Evolutionary conservation across 331 rosid genomes (phyloP).

Genomic region (Prunus yedoensis): DNA sequence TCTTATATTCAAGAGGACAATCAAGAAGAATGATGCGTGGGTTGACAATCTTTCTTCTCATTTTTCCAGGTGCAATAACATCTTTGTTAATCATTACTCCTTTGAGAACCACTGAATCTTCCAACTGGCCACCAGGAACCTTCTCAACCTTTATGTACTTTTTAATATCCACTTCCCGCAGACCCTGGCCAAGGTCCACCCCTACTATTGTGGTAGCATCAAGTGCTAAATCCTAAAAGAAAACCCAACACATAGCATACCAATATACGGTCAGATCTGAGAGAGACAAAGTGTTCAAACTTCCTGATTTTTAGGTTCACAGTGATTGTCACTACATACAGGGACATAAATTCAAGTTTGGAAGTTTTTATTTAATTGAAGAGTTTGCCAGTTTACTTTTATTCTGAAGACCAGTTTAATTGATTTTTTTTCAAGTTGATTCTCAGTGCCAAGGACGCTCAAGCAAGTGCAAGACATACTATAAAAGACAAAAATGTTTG

Average conservation of each 20-base stretch:
- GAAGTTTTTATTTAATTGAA: too few species aligned
- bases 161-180: slow-evolving; percentile 91
- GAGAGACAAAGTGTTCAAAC: not conserved
- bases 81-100: slow-evolving; percentile 96
- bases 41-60: slow-evolving; percentile 90
- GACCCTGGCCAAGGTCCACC: slow-evolving; percentile 89
- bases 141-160: slow-evolving; percentile 97
- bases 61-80: slow-evolving; percentile 91
- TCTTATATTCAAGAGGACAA: slow-evolving; percentile 88
- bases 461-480: too few species aligned
- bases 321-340: too few species aligned
- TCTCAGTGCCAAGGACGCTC: too few species aligned
- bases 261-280: not conserved
- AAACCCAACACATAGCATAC: slow-evolving; percentile 8
- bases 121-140: slow-evolving; percentile 94
- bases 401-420: too few species aligned
- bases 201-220: slow-evolving; percentile 91
- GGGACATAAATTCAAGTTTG: too few species aligned
- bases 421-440: too few species aligned
- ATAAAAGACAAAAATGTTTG: too few species aligned
- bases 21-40: slow-evolving; percentile 94
- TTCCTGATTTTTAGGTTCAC: not conserved
- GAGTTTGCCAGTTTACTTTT: too few species aligned
- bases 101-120: slow-evolving; percentile 76
- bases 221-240: slow-evolving; percentile 79